Percentiles rank a stretch among this genome's conserved stretches.
These are phyloP conservation scores for Allodekkera sacchari DNA, from an alignment of 805 yeast species.

Conservation along the genomic window DNA sequence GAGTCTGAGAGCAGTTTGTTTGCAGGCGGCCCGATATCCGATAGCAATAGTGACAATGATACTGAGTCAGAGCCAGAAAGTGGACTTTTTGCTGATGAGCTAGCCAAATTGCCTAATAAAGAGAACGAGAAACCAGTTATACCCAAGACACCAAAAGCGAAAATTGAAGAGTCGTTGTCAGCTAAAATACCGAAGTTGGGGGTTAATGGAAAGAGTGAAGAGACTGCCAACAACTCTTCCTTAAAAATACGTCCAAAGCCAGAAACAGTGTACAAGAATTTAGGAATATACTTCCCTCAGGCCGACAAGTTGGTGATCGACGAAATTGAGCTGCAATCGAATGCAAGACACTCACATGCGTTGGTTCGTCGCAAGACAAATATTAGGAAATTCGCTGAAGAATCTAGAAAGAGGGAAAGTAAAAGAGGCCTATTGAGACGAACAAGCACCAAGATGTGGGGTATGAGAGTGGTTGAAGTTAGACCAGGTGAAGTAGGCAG, in stretches of 20 bases:
- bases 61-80: too few species aligned
- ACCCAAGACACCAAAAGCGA: too few species aligned
- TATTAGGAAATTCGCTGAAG: conserved; percentile 86
- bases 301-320: conserved; percentile 83
- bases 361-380: too few species aligned
- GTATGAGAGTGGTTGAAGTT: conserved; percentile 84
- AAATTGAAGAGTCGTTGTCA: too few species aligned
- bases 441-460: conserved; percentile 95
- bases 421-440: conserved; percentile 44
- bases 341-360: conserved; percentile 30
- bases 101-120: too few species aligned
- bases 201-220: conserved; percentile 10
- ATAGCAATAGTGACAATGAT: too few species aligned
- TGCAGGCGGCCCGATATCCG: too few species aligned
- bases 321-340: conserved; percentile 43
- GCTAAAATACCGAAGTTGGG: too few species aligned
- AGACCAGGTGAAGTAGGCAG: conserved; percentile 59
- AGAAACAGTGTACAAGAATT: conserved; percentile 84
- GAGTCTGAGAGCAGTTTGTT: too few species aligned
- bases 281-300: conserved; percentile 87
- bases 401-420: conserved; percentile 55
- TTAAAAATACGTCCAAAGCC: conserved; percentile 88
- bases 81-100: too few species aligned
- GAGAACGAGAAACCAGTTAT: too few species aligned
- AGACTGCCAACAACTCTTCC: conserved; percentile 10